These are phyloP conservation scores for Pythium oligandrum DNA, from an alignment of 352 stramenopile genomes.

Conservation along the genomic window DNA sequence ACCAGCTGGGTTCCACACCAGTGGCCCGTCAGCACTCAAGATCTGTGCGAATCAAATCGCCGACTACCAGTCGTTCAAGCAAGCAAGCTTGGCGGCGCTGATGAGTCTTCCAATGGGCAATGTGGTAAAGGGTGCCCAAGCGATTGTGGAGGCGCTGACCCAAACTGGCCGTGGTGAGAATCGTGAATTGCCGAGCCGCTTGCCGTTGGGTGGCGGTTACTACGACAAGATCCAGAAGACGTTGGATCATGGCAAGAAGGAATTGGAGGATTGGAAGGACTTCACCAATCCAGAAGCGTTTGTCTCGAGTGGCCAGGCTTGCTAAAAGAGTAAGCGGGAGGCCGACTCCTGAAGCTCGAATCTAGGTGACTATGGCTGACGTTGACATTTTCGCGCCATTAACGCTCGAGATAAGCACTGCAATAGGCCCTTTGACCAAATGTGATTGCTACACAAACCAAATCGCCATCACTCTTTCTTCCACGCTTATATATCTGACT, in stretches of 20 bases:
- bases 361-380: no score
- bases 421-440: no score
- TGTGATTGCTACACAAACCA: no score
- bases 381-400: no score
- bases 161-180: constrained; percentile 17
- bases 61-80: not conserved
- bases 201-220: constrained; percentile 2
- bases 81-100: not conserved
- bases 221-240: not conserved
- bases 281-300: constrained; percentile 2
- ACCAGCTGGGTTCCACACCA: constrained; percentile 3
- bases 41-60: not conserved
- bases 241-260: not conserved
- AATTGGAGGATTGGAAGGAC: constrained; percentile 1
- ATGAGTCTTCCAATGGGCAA: not conserved
- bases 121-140: constrained; percentile 12
- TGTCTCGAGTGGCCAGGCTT: not conserved
- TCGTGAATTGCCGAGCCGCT: constrained; percentile 11
- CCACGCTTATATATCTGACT: no score
- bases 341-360: no score
- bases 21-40: not conserved
- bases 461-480: no score
- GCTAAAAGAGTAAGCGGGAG: no score
- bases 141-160: constrained; percentile 24
- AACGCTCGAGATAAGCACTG: no score